Evolutionary conservation across 1,284 basidiomycete genomes (phyloP), one percentile per base, ranked within the genome.

Genomic region (Leccinum cinnamomeum): DNA sequence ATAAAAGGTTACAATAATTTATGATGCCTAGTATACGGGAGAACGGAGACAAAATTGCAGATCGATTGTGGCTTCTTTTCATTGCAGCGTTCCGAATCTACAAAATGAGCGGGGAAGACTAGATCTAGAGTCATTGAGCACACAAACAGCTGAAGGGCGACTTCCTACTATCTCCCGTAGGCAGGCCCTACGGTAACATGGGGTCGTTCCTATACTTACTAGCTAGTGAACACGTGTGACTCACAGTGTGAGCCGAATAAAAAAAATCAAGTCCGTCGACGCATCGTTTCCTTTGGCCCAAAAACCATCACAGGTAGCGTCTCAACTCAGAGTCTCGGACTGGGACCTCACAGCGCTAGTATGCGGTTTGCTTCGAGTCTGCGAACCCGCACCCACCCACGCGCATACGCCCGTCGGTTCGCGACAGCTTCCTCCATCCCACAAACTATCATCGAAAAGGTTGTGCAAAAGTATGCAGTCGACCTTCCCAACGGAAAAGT

Each of bases 401-500:
- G 30, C 7, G n/a, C 46, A 50, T 18, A 61, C 33, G 30, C 62
- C 28, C 72, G 80, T 58, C 63, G 67, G 56, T 72, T 82, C 57
- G 79, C 81, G 8, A 79, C 81, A 1, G 66, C 72, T 61, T 71
- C 57, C 56, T 66, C 50, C 23, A 68, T 76, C n/a, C 89, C 92
- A 6, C 96, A 98, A 76, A 97, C 95, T 0, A 82, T 95, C 69
- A 93, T 99, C 72, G 97, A 99, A 79, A 99, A 99, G 81, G 91
- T 99, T 67, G 96, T 99, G 0, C 96, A 99, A 76, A 93, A 91
- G 73, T 97, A 98, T 81, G 91, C 97, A 1, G 94, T 99, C 41
- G 95, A 91, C 60, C 81, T 95, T 2, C 86, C 92, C 2, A 76
- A 82, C 58, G 88, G 87, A 53, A 91, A 91, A 71, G 82, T 83